phyloP scores from a whole-genome alignment of 129 eudicot genomes.

The Centrapalus pauciflorus region DNA sequence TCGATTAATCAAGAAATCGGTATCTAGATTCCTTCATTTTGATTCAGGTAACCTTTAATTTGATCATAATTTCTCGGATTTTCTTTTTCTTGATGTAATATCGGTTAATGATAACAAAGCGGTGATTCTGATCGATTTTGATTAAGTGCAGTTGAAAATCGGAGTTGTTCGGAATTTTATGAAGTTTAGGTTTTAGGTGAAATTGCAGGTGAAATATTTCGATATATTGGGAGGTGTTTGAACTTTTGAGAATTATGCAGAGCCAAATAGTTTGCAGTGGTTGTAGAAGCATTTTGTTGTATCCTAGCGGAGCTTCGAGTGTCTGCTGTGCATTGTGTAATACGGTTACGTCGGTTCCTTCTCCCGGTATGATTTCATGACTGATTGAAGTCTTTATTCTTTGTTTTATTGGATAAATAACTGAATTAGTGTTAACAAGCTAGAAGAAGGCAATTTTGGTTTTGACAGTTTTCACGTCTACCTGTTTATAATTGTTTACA shows the following conservation, averaged over 20 bases:
- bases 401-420: background rate
- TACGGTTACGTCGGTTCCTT: conserved; percentile 42
- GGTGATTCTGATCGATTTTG: background rate
- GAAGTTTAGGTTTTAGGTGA: conserved; percentile 40
- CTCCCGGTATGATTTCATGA: conserved; percentile 30
- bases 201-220: conserved; percentile 37
- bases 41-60: conserved; percentile 18
- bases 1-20: conserved; percentile 9
- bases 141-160: background rate
- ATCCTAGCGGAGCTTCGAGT: conserved; percentile 83
- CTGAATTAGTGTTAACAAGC: background rate
- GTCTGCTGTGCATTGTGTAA: conserved; percentile 72
- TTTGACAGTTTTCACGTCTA: background rate
- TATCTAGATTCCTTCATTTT: conserved; percentile 8
- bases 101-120: conserved; percentile 9
- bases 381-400: background rate
- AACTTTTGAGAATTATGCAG: conserved; percentile 49
- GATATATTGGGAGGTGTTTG: conserved; percentile 36
- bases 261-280: conserved; percentile 79
- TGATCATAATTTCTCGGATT: background rate
- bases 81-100: background rate
- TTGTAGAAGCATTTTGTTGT: conserved; percentile 68
- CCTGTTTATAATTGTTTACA: background rate
- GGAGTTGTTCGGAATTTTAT: background rate
- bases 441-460: background rate